A percentile compares a stretch with the other conserved stretches of the same genome.
Evolutionary conservation across 176 grass and related monocot species (phyloP).

Genomic region (Zizania latifolia): DNA sequence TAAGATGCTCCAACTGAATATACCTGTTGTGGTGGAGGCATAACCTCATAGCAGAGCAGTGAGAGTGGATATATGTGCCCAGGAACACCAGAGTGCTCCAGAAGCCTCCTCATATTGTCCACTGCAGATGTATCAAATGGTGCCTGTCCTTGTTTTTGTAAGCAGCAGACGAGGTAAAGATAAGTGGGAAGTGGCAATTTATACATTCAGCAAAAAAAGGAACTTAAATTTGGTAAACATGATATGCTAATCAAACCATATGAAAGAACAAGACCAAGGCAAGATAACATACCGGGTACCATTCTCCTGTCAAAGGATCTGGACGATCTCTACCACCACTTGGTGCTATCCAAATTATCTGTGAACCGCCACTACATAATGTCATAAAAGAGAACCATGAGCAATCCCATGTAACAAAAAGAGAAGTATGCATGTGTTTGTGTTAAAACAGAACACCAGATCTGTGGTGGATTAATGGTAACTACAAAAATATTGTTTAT

Average conservation of each 20-base stretch:
- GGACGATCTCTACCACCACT: slow-evolving; percentile 97
- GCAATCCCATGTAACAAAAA: slow-evolving; percentile 5
- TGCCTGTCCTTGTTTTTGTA: slow-evolving; percentile 65
- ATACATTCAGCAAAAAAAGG: neutral
- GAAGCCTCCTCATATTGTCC: slow-evolving; percentile 98
- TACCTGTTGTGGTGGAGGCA: slow-evolving; percentile 92
- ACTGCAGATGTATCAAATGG: slow-evolving; percentile 83
- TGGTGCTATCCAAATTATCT: slow-evolving; percentile 95
- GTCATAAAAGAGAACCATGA: slow-evolving; percentile 19
- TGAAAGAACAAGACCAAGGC: slow-evolving; percentile 23
- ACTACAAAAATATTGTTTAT: neutral
- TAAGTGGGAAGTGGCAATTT: neutral
- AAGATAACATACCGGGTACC: slow-evolving; percentile 68
- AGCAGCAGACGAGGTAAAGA: slow-evolving; percentile 21
- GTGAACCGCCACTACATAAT: slow-evolving; percentile 66
- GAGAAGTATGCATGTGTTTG: neutral
- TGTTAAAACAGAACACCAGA: neutral
- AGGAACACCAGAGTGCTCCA: slow-evolving; percentile 66
- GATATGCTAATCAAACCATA: slow-evolving; percentile 4
- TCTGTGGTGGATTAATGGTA: neutral
- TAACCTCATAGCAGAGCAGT: slow-evolving; percentile 89
- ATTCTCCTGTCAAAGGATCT: slow-evolving; percentile 70
- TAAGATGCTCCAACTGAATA: slow-evolving; percentile 14
- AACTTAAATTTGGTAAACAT: neutral
- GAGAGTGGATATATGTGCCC: slow-evolving; percentile 91